A percentile compares a stretch with the other conserved stretches of the same genome.
Evolutionary conservation across 176 grass and related monocot species (phyloP).

Genomic region (Alopecurus myosuroides): DNA sequence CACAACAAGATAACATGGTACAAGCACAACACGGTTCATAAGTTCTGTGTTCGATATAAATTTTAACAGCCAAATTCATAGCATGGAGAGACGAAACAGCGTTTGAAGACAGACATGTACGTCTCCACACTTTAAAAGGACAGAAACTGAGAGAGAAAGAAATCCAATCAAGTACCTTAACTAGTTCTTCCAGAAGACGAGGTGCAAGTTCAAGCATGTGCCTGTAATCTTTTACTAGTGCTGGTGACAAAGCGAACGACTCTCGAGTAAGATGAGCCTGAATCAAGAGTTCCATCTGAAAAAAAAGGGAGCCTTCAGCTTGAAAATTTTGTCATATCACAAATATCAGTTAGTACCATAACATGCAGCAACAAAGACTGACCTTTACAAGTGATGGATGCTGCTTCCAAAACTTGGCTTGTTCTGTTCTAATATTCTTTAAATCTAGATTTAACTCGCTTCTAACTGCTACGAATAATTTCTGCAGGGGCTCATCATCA

Average conservation of each 20-base stretch:
- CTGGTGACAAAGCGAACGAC: slow-evolving; percentile 53
- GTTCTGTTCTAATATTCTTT: slow-evolving; percentile 94
- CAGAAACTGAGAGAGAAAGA: neutral
- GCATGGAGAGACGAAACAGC: neutral
- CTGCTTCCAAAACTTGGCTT: slow-evolving; percentile 99
- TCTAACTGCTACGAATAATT: slow-evolving; percentile 91
- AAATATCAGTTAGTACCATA: neutral
- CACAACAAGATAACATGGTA: neutral
- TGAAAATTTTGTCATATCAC: neutral
- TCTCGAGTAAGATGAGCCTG: slow-evolving; percentile 91
- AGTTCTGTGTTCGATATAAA: neutral
- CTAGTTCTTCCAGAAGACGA: slow-evolving; percentile 88
- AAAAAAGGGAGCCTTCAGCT: neutral
- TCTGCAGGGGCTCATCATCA: slow-evolving; percentile 96
- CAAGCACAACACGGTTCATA: neutral
- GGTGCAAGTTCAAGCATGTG: slow-evolving; percentile 99
- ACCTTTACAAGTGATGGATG: slow-evolving; percentile 98
- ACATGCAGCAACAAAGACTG: slow-evolving; percentile 13
- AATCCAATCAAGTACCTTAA: slow-evolving; percentile 59
- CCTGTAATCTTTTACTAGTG: slow-evolving; percentile 78
- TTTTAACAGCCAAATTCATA: neutral
- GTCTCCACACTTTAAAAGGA: neutral
- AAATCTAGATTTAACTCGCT: slow-evolving; percentile 98
- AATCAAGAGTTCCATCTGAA: slow-evolving; percentile 92
- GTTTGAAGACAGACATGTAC: neutral